Evolutionary conservation across 768 basidiomycete genomes (phyloP).

Genomic region (Mycena metata): DNA sequence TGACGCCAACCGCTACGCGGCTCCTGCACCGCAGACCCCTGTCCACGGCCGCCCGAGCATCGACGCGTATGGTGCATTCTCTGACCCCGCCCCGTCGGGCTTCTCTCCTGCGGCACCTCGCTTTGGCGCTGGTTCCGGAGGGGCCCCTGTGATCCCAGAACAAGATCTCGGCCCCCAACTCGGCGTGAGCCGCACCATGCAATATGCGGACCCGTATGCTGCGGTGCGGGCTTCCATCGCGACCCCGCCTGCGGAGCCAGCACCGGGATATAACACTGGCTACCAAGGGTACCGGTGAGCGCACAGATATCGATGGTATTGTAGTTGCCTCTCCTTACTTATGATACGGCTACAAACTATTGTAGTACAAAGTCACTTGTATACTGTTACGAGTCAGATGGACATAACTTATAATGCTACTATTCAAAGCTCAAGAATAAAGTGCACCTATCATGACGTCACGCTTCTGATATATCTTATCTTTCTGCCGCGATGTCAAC

Average conservation of each 20-base stretch:
- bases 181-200: constrained; percentile 89
- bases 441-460: too few relatives aligned
- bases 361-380: constrained; percentile 29
- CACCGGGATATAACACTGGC: constrained; percentile 65
- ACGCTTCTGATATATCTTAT: too few relatives aligned
- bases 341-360: constrained; percentile 32
- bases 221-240: constrained; percentile 77
- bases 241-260: constrained; percentile 48
- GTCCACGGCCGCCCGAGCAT: constrained; percentile 72
- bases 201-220: constrained; percentile 91
- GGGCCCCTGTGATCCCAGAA: constrained; percentile 56
- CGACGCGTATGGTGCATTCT: constrained; percentile 93
- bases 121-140: constrained; percentile 43
- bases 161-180: constrained; percentile 58
- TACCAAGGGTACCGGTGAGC: constrained; percentile 65
- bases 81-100: constrained; percentile 86
- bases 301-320: constrained; percentile 15
- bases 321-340: constrained; percentile 17
- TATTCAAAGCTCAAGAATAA: too few relatives aligned
- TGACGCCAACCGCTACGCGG: constrained; percentile 66
- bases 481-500: too few relatives aligned
- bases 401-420: constrained; percentile 33
- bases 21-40: constrained; percentile 45
- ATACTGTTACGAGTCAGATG: constrained; percentile 22
- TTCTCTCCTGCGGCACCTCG: constrained; percentile 59